phyloP scores from a whole-genome alignment of 2,329 filamentous ascomycete genomes.

The Onygena corvina region DNA sequence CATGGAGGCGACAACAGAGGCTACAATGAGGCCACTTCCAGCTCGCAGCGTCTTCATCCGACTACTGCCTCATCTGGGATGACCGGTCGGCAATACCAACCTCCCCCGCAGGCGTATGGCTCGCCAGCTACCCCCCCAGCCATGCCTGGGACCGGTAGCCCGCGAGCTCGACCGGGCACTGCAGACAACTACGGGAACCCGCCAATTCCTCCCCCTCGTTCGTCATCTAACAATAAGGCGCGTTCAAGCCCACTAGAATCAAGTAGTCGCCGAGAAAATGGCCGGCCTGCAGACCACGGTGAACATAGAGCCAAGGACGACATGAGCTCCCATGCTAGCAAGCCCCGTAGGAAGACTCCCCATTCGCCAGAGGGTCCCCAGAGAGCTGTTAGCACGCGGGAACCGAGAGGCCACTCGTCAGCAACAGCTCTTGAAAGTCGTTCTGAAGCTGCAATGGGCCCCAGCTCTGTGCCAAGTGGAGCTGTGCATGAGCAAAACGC shows the following conservation, averaged over 20 bases:
- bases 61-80: slow-evolving; percentile 31
- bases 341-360: slow-evolving; percentile 38
- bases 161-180: slow-evolving; percentile 21
- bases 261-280: slow-evolving; percentile 31
- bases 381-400: slow-evolving; percentile 31
- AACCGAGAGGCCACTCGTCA: slow-evolving; percentile 28
- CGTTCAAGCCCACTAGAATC: slow-evolving; percentile 30
- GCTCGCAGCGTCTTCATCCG: slow-evolving; percentile 22
- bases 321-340: slow-evolving; percentile 25
- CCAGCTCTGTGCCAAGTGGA: slow-evolving; percentile 46
- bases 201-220: slow-evolving; percentile 65
- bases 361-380: slow-evolving; percentile 38
- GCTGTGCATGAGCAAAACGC: slow-evolving; percentile 66
- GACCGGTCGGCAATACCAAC: slow-evolving; percentile 36
- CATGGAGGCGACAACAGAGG: slow-evolving; percentile 26
- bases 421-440: slow-evolving; percentile 24
- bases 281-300: slow-evolving; percentile 22
- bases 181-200: slow-evolving; percentile 46
- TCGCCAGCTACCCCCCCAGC: slow-evolving; percentile 26
- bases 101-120: slow-evolving; percentile 18
- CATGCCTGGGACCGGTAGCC: not conserved
- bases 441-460: slow-evolving; percentile 38
- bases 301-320: slow-evolving; percentile 33
- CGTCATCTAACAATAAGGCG: slow-evolving; percentile 58
- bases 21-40: not conserved